Evolutionary conservation across 495 filamentous ascomycete genomes (phyloP).

Genomic region (Neurospora africana): DNA sequence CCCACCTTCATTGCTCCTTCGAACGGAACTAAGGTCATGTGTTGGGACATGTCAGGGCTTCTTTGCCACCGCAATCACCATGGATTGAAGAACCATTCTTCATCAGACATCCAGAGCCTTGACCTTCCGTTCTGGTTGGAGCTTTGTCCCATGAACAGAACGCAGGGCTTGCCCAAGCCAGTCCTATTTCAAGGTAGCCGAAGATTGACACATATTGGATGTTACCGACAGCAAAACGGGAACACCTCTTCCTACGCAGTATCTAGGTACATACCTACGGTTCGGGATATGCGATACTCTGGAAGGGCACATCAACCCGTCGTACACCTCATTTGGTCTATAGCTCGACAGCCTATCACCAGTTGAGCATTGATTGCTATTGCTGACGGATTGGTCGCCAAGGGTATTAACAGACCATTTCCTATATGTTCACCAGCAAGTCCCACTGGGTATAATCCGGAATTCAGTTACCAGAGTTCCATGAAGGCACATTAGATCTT

Average conservation of each 20-base stretch:
- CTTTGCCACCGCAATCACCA: background rate
- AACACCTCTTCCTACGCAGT: background rate
- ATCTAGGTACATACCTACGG: background rate
- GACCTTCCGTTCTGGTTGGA: background rate
- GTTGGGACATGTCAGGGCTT: background rate
- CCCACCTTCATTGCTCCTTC: background rate
- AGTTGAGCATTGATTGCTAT: background rate
- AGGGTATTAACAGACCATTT: background rate
- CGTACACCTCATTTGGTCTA: background rate
- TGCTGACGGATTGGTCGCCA: background rate
- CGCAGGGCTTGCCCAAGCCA: background rate
- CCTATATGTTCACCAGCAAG: background rate
- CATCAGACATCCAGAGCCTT: background rate
- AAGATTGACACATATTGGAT: constrained; percentile 15
- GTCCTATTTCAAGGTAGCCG: constrained; percentile 20
- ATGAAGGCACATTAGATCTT: background rate
- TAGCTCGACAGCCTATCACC: background rate
- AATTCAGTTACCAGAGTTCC: background rate
- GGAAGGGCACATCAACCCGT: background rate
- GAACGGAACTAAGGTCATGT: background rate
- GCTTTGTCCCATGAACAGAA: background rate
- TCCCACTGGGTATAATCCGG: background rate
- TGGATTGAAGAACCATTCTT: background rate
- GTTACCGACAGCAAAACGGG: background rate
- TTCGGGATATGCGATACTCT: background rate